A percentile compares a stretch with the other conserved stretches of the same genome.
These are phyloP conservation scores for Pleoardoris graminearum DNA, from an alignment of 2,329 filamentous ascomycete species.

Conservation along the genomic window DNA sequence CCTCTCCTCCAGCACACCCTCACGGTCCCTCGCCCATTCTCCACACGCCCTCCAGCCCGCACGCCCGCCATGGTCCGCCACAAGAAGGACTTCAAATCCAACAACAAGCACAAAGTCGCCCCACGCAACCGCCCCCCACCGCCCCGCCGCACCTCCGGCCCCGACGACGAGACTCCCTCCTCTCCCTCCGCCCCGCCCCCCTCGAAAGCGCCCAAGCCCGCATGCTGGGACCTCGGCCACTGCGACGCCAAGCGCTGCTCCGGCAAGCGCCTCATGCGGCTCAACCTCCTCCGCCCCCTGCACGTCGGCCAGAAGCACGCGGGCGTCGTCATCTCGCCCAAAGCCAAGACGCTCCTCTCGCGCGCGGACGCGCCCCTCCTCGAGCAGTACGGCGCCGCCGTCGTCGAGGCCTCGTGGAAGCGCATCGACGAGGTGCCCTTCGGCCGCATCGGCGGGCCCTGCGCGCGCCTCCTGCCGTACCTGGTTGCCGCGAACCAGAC, in stretches of 20 bases:
- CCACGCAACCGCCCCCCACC: slow-evolving; percentile 61
- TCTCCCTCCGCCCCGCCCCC: slow-evolving; percentile 33
- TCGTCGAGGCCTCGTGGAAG: slow-evolving; percentile 98
- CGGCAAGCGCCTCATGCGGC: slow-evolving; percentile 88
- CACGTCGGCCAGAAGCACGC: slow-evolving; percentile 88
- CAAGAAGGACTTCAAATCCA: slow-evolving; percentile 82
- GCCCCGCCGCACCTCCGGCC: slow-evolving; percentile 40
- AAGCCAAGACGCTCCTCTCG: slow-evolving; percentile 83
- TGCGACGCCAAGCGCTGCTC: slow-evolving; percentile 97
- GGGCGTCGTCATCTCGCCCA: slow-evolving; percentile 93
- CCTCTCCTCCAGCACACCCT: background rate
- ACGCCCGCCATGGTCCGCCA: slow-evolving; percentile 76
- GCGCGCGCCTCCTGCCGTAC: slow-evolving; percentile 82
- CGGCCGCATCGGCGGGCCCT: slow-evolving; percentile 87
- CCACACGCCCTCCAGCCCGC: too few relatives aligned
- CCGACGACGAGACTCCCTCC: slow-evolving; percentile 23
- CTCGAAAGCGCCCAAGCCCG: slow-evolving; percentile 76
- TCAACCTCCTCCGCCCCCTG: slow-evolving; percentile 91
- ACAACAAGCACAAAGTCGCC: slow-evolving; percentile 69
- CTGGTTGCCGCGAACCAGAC: slow-evolving; percentile 95
- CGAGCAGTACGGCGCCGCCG: slow-evolving; percentile 87
- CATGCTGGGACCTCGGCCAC: slow-evolving; percentile 97
- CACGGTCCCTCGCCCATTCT: background rate
- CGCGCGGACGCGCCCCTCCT: slow-evolving; percentile 80
- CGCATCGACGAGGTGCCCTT: slow-evolving; percentile 89